Percentiles rank a stretch among this genome's conserved stretches.
Conservation (phyloP, 1,284 basidiomycete species). For the Tilletia setariae region DNA sequence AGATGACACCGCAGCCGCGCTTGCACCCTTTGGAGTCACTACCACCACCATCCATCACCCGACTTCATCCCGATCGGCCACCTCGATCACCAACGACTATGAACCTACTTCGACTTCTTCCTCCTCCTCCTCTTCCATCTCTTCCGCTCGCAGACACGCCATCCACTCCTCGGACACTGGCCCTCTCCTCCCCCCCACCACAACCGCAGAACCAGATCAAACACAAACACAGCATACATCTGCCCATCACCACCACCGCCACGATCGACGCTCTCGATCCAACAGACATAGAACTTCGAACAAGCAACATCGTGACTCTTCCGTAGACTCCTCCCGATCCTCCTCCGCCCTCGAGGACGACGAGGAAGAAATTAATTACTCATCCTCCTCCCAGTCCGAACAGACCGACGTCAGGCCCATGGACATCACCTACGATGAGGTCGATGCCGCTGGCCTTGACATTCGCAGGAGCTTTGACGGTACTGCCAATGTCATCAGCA, state of each 20-base stretch:
- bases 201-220: not conserved
- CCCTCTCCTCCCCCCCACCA: not conserved
- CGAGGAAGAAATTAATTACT: slow-evolving; percentile 21
- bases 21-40: not conserved
- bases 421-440: slow-evolving; percentile 34
- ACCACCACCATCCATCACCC: not conserved
- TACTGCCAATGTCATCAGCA: slow-evolving; percentile 9
- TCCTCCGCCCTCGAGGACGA: slow-evolving; percentile 26
- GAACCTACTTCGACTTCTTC: not conserved
- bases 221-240: slow-evolving; percentile 7
- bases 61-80: not conserved
- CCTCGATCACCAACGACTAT: not conserved
- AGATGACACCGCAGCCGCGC: not conserved
- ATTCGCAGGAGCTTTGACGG: not conserved
- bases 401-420: slow-evolving; percentile 30
- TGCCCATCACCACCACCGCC: slow-evolving; percentile 14
- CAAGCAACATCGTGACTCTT: slow-evolving; percentile 30
- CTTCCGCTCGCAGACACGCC: not conserved
- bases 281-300: slow-evolving; percentile 28
- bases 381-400: too few species aligned
- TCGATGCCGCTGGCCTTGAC: slow-evolving; percentile 26
- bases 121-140: slow-evolving; percentile 1
- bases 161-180: not conserved
- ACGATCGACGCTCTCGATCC: slow-evolving; percentile 23
- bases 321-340: slow-evolving; percentile 27